Conservation (phyloP, 768 basidiomycete species). For the Pholiota conissans region DNA sequence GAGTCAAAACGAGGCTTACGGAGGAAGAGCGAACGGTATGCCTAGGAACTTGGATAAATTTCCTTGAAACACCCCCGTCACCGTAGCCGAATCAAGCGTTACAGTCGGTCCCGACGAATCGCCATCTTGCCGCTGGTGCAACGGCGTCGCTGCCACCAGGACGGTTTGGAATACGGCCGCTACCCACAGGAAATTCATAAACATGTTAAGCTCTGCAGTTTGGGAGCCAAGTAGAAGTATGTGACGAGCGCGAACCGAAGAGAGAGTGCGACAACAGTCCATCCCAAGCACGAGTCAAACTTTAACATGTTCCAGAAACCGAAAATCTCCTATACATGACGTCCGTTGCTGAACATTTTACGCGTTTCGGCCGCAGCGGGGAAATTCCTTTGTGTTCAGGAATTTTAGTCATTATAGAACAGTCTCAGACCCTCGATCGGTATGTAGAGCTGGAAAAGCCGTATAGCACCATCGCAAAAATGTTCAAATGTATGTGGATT, state of each 20-base stretch:
- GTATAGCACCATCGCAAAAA: too few species aligned
- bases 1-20: conserved; percentile 35
- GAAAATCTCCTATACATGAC: neutral
- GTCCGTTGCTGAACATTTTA: neutral
- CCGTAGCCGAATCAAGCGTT: conserved; percentile 39
- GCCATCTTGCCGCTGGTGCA: neutral
- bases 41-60: conserved; percentile 41
- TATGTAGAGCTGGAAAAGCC: too few species aligned
- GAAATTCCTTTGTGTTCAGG: neutral
- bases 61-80: conserved; percentile 39
- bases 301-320: neutral
- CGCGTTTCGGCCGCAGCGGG: neutral
- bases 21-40: conserved; percentile 50
- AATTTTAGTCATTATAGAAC: neutral
- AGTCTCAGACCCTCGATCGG: neutral
- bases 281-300: too few species aligned
- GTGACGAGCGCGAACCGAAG: too few species aligned
- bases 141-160: neutral
- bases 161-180: neutral
- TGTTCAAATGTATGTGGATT: too few species aligned
- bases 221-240: neutral
- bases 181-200: neutral
- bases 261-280: too few species aligned
- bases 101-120: conserved; percentile 29
- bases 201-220: too few species aligned